These are phyloP conservation scores for Collybia sordida DNA, from an alignment of 768 basidiomycete species.

Conservation along the genomic window DNA sequence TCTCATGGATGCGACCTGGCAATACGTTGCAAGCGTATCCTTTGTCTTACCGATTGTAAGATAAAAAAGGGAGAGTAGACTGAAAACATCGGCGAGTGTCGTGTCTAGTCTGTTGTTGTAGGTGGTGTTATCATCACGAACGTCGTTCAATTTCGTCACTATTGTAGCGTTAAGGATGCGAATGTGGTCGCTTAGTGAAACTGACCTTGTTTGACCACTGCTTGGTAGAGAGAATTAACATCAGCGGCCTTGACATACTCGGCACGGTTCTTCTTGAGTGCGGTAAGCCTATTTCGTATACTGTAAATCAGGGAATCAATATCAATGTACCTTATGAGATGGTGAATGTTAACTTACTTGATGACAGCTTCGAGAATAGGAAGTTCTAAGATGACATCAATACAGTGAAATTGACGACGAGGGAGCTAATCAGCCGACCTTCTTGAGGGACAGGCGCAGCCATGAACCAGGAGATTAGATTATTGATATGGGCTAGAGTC, in stretches of 20 bases:
- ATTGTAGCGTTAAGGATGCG: background rate
- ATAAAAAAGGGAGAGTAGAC: conserved; percentile 93
- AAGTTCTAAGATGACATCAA: conserved; percentile 58
- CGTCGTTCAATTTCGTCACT: conserved; percentile 92
- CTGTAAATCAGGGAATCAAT: conserved; percentile 37
- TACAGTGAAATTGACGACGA: conserved; percentile 15
- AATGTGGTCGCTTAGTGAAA: background rate
- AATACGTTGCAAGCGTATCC: conserved; percentile 93
- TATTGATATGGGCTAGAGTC: conserved; percentile 3
- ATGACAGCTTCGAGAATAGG: conserved; percentile 94
- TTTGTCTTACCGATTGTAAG: conserved; percentile 96
- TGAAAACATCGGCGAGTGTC: conserved; percentile 94
- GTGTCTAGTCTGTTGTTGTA: conserved; percentile 93
- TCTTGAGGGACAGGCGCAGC: conserved; percentile 75
- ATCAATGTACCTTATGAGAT: conserved; percentile 14
- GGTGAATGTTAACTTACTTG: conserved; percentile 53
- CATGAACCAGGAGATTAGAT: conserved; percentile 37
- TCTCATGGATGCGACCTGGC: conserved; percentile 93
- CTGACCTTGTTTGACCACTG: conserved; percentile 90
- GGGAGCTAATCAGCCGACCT: conserved; percentile 44
- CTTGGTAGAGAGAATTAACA: conserved; percentile 90
- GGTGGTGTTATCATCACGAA: conserved; percentile 73
- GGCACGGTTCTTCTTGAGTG: conserved; percentile 88
- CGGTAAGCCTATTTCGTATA: conserved; percentile 93
- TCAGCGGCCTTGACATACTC: conserved; percentile 93